A percentile compares a stretch with the other conserved stretches of the same genome.
phyloP scores from a whole-genome alignment of 2,329 filamentous ascomycete genomes.

The Chalaropsis ovoidea region DNA sequence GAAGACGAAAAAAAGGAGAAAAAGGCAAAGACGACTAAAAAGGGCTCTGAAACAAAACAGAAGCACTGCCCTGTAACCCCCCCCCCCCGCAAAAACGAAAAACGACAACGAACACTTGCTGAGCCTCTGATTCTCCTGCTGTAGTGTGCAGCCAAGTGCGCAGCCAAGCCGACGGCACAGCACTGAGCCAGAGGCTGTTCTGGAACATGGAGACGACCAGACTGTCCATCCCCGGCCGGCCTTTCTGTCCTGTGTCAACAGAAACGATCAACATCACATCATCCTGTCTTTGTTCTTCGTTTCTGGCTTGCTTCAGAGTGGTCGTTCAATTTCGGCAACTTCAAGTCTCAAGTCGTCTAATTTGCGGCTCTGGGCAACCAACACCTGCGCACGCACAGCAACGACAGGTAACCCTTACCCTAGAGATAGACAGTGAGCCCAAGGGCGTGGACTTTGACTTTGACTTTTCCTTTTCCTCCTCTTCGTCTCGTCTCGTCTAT shows the following conservation, averaged over 20 bases:
- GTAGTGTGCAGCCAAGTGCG: neutral
- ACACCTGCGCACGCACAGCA: neutral
- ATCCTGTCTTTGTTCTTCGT: neutral
- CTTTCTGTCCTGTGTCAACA: too few species aligned
- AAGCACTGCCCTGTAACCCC: conserved; percentile 1
- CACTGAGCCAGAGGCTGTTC: neutral
- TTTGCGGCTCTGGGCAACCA: conserved; percentile 10
- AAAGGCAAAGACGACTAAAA: neutral
- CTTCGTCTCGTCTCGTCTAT: too few species aligned
- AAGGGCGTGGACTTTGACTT: too few species aligned
- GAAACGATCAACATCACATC: too few species aligned
- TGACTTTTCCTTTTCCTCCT: too few species aligned
- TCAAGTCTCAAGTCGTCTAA: conserved; percentile 5
- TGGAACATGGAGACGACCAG: neutral
- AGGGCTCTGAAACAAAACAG: neutral
- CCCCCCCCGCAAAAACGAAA: neutral
- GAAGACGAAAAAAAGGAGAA: neutral
- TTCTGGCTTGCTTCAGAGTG: neutral
- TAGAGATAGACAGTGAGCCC: too few species aligned
- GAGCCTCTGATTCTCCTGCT: neutral
- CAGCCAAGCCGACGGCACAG: conserved; percentile 5
- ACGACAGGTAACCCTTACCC: too few species aligned
- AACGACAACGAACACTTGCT: neutral
- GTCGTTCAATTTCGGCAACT: neutral
- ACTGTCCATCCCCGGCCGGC: too few species aligned